Conservation (phyloP, 371 early-diverging fungal species). For the Saksenaea oblongispora region DNA sequence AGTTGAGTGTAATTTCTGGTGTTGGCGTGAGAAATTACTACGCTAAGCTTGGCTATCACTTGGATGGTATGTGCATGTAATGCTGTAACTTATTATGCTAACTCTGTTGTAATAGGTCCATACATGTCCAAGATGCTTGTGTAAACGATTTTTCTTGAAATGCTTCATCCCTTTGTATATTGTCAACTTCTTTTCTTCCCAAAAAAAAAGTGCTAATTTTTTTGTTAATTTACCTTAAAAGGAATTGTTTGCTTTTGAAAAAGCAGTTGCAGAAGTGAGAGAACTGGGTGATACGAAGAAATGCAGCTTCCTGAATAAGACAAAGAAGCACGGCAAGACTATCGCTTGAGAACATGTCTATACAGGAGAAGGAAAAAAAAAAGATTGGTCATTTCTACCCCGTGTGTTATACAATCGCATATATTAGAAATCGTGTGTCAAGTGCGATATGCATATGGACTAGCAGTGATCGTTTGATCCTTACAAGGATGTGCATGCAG, state of each 20-base stretch:
- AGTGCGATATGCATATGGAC: no score
- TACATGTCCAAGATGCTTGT: constrained; percentile 93
- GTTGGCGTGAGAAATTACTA: constrained; percentile 99
- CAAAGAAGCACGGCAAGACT: no score
- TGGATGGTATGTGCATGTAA: constrained; percentile 73
- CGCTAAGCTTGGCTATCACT: constrained; percentile 95
- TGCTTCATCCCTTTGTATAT: not conserved
- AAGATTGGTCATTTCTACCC: no score
- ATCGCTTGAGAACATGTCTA: no score
- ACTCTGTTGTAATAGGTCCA: constrained; percentile 56
- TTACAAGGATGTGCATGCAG: no score
- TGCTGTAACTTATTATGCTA: not conserved
- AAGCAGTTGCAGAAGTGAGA: not conserved
- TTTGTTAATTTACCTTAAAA: no score
- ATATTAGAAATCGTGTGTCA: no score
- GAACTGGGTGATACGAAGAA: no score
- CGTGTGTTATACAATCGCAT: no score
- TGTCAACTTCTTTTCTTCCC: not conserved
- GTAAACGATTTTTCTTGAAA: constrained; percentile 13
- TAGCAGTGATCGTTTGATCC: no score
- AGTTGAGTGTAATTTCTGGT: constrained; percentile 97
- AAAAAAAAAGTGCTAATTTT: not conserved
- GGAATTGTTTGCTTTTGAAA: not conserved
- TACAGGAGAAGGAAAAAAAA: no score
- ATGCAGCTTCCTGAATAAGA: no score